Conservation (phyloP, 805 yeast genomes). For the Maudiozyma barnettii region DNA sequence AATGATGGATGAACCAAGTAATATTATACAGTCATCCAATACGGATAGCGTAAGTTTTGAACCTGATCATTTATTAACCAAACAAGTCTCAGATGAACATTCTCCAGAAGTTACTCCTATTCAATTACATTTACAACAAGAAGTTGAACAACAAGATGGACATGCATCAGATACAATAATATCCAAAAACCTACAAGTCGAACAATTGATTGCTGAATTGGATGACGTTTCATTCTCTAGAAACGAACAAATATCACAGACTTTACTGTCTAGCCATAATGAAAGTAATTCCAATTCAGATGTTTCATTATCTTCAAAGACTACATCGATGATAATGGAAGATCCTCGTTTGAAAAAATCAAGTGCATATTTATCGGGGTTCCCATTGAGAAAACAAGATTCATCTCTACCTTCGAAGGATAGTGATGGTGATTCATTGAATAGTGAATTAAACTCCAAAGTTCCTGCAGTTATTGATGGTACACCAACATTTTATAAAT, state of each 20-base stretch:
- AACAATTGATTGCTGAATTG: constrained; percentile 24
- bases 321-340: background rate
- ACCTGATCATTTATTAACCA: background rate
- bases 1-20: background rate
- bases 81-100: background rate
- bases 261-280: background rate
- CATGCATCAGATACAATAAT: constrained; percentile 4
- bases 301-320: background rate
- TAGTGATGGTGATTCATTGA: background rate
- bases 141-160: background rate
- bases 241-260: constrained; percentile 10
- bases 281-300: background rate
- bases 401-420: background rate
- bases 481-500: constrained; percentile 20
- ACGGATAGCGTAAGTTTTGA: background rate
- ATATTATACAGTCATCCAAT: background rate
- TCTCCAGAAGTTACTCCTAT: background rate
- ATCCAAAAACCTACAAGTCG: constrained; percentile 21
- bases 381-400: constrained; percentile 5
- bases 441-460: background rate
- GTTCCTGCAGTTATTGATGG: constrained; percentile 1
- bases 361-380: constrained; percentile 29
- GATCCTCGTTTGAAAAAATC: constrained; percentile 18
- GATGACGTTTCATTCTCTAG: constrained; percentile 22
- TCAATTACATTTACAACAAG: background rate